Evolutionary conservation across 2,329 filamentous ascomycete genomes (phyloP).

Genomic region (Cercospora canescens): DNA sequence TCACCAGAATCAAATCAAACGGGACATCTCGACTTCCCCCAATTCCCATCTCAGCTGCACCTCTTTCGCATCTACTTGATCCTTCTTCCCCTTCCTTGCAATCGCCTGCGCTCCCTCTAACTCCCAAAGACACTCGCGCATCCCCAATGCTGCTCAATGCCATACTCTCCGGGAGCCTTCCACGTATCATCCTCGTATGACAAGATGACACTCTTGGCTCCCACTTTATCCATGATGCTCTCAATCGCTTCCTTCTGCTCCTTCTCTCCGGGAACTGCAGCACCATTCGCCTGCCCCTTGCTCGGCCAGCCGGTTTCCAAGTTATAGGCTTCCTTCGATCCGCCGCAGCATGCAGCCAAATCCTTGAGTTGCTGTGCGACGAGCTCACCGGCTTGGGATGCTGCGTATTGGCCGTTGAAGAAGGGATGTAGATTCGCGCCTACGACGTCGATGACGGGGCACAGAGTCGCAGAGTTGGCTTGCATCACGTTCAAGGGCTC

Average conservation of each 20-base stretch:
- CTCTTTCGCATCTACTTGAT: background rate
- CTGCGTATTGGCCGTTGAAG: conserved; percentile 74
- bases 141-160: conserved; percentile 82
- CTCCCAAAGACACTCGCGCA: conserved; percentile 44
- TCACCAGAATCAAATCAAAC: background rate
- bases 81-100: background rate
- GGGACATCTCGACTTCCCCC: background rate
- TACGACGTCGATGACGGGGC: conserved; percentile 72
- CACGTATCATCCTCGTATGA: conserved; percentile 76
- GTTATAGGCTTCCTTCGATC: conserved; percentile 69
- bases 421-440: conserved; percentile 90
- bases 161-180: conserved; percentile 70
- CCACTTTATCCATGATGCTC: conserved; percentile 66
- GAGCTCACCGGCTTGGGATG: conserved; percentile 72
- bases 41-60: background rate
- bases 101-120: background rate
- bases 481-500: conserved; percentile 82
- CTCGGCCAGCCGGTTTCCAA: conserved; percentile 91
- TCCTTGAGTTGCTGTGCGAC: conserved; percentile 71
- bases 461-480: conserved; percentile 62
- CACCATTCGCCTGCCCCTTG: conserved; percentile 67
- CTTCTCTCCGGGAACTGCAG: conserved; percentile 63
- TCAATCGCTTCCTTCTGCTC: conserved; percentile 74
- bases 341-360: conserved; percentile 68
- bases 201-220: conserved; percentile 76